Evolutionary conservation across 2,329 filamentous ascomycete species (phyloP).

Genomic region (Alternaria incomplexa): DNA sequence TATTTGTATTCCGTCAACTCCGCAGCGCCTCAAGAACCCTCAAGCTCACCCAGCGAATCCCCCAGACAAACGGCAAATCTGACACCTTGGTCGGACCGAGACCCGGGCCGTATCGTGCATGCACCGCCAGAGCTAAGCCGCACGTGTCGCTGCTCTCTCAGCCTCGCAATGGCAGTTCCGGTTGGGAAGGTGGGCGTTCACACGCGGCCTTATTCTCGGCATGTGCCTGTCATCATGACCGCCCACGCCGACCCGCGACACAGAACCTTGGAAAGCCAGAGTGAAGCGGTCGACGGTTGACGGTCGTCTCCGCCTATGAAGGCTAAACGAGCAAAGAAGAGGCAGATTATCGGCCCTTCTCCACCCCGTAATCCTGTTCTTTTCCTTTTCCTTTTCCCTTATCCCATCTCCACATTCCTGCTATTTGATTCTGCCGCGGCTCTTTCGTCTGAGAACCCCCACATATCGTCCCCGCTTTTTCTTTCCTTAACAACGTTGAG

Average conservation of each 20-base stretch:
- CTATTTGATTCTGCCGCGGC: neutral
- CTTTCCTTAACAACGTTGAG: neutral
- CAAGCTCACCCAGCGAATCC: neutral
- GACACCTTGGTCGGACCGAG: neutral
- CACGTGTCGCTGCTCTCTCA: neutral
- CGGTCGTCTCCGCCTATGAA: neutral
- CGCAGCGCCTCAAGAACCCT: neutral
- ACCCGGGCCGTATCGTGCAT: conserved; percentile 1
- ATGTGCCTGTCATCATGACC: neutral
- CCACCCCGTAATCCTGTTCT: neutral
- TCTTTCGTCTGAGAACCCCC: neutral
- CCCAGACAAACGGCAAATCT: neutral
- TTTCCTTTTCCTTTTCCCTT: neutral
- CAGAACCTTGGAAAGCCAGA: neutral
- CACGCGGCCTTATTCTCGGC: neutral
- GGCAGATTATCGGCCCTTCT: neutral
- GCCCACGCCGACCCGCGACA: neutral
- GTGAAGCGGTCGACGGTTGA: neutral
- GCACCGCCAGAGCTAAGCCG: neutral
- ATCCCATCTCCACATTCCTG: neutral
- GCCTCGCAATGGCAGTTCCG: neutral
- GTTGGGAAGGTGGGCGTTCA: conserved; percentile 1
- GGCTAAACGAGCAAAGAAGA: neutral
- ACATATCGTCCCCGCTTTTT: conserved; percentile 4
- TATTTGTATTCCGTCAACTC: neutral